Evolutionary conservation across 164 flowering plant species (phyloP).

Genomic region (Vitis labrusca): DNA sequence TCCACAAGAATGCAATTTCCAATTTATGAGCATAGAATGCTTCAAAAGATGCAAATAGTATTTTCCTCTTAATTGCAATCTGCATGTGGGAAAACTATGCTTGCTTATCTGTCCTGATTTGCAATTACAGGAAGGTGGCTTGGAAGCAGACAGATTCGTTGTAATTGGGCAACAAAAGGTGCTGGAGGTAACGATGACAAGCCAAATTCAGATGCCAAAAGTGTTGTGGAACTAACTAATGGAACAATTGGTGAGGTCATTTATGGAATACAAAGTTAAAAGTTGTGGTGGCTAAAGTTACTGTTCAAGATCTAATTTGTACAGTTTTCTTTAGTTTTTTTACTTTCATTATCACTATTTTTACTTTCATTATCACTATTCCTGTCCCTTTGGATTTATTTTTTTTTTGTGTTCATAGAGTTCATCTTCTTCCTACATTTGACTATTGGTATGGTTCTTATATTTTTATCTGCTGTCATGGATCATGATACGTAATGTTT

Average conservation of each 20-base stretch:
- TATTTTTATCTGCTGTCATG: too few species aligned
- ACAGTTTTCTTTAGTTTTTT: too few species aligned
- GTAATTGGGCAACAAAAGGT: constrained; percentile 99
- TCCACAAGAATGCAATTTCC: too few species aligned
- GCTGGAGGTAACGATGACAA: constrained; percentile 77
- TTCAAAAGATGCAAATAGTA: not conserved
- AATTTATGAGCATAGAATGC: too few species aligned
- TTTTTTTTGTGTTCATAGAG: too few species aligned
- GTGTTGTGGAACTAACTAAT: constrained; percentile 81
- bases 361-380: too few species aligned
- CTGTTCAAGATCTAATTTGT: not conserved
- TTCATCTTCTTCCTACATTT: too few species aligned
- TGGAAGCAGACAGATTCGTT: constrained; percentile 92
- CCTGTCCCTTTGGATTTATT: too few species aligned
- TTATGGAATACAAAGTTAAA: not conserved
- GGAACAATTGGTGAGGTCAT: constrained; percentile 73
- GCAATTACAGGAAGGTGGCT: constrained; percentile 86
- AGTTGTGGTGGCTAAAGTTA: not conserved
- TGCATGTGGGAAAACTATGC: not conserved
- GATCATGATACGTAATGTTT: too few species aligned
- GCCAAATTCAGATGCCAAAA: constrained; percentile 68
- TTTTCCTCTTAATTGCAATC: too few species aligned
- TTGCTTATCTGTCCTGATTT: not conserved
- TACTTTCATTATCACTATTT: too few species aligned
- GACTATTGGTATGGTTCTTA: too few species aligned